Percentiles rank a stretch among this genome's conserved stretches.
Conservation (phyloP, 2,329 filamentous ascomycete species). For the Diaporthe capsici region DNA sequence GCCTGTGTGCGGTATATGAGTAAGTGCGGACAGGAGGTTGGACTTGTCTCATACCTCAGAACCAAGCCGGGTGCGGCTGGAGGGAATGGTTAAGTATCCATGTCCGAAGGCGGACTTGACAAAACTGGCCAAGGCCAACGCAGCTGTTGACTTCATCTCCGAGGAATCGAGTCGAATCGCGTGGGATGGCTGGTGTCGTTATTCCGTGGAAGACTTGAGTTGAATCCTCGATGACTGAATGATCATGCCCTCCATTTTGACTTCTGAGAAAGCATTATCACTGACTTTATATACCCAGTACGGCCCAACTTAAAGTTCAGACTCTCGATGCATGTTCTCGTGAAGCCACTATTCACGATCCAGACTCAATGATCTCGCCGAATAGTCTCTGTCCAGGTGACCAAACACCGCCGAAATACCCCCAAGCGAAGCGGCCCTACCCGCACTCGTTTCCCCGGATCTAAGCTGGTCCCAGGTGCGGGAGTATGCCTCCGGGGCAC, state of each 20-base stretch:
- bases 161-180: background rate
- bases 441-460: slow-evolving; percentile 3
- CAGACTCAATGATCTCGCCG: background rate
- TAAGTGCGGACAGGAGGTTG: background rate
- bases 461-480: slow-evolving; percentile 18
- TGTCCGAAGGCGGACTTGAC: slow-evolving; percentile 51
- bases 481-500: slow-evolving; percentile 15
- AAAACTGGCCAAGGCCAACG: slow-evolving; percentile 14
- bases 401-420: slow-evolving; percentile 21
- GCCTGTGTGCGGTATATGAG: slow-evolving; percentile 50
- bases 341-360: slow-evolving; percentile 14
- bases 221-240: background rate
- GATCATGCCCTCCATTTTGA: background rate
- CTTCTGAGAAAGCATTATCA: background rate
- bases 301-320: background rate
- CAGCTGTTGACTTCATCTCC: background rate
- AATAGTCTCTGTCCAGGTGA: background rate
- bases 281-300: background rate
- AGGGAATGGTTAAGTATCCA: slow-evolving; percentile 60
- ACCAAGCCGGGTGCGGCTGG: slow-evolving; percentile 60
- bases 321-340: background rate
- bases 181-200: background rate
- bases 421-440: slow-evolving; percentile 26
- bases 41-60: slow-evolving; percentile 52
- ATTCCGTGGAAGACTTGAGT: too few species aligned